Percentiles rank a stretch among this genome's conserved stretches.
Evolutionary conservation across 345 rosid genomes (phyloP).

Genomic region (Cardamine occulta): DNA sequence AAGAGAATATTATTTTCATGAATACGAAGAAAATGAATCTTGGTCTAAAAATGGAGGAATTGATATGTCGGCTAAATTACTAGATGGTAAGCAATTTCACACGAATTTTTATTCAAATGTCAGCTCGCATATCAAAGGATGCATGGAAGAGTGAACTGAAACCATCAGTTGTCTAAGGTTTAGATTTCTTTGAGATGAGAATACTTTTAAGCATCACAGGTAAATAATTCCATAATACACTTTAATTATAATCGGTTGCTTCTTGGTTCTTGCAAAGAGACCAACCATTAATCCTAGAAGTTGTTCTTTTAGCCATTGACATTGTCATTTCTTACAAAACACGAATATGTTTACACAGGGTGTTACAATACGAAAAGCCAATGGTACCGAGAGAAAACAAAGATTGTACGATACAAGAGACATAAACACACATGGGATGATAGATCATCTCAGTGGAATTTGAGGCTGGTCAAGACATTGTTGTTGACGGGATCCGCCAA

Average conservation of each 20-base stretch:
- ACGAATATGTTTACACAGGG: slow-evolving; percentile 57
- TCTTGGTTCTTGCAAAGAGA: not conserved
- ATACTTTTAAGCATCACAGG: too few relatives aligned
- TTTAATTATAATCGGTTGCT: too few relatives aligned
- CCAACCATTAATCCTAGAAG: slow-evolving; percentile 32
- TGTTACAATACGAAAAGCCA: slow-evolving; percentile 42
- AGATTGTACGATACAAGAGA: slow-evolving; percentile 24
- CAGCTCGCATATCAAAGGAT: too few relatives aligned
- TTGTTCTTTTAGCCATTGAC: slow-evolving; percentile 31
- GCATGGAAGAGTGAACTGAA: too few relatives aligned
- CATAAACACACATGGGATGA: slow-evolving; percentile 20
- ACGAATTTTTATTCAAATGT: not conserved
- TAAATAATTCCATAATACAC: too few relatives aligned
- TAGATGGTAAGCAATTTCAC: not conserved
- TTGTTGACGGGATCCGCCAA: slow-evolving; percentile 95
- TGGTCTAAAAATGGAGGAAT: not conserved
- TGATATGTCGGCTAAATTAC: too few relatives aligned
- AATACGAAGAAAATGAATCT: too few relatives aligned
- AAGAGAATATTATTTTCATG: too few relatives aligned
- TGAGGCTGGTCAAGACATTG: slow-evolving; percentile 91
- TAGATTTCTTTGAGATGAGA: too few relatives aligned
- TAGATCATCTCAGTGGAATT: slow-evolving; percentile 66
- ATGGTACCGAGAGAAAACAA: slow-evolving; percentile 27
- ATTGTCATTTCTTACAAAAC: slow-evolving; percentile 48
- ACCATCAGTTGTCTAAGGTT: too few relatives aligned